A percentile compares a stretch with the other conserved stretches of the same genome.
These are phyloP conservation scores for Lophiotrema nucula DNA, from an alignment of 495 filamentous ascomycete genomes.

Conservation along the genomic window DNA sequence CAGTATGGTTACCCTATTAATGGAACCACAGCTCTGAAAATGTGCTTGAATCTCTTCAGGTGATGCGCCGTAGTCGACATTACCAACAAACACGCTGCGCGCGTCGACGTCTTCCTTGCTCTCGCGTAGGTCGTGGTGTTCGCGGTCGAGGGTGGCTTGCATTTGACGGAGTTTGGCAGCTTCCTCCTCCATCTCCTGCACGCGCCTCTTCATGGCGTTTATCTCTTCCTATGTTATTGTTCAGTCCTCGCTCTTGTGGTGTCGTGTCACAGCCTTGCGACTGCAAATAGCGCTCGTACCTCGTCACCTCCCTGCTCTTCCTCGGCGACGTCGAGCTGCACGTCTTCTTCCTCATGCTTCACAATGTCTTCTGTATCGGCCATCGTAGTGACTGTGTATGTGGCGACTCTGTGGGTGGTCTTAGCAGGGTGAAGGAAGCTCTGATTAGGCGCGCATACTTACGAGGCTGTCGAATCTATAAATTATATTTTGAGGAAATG, in stretches of 20 bases:
- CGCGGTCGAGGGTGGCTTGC: slow-evolving; percentile 85
- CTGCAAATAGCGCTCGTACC: slow-evolving; percentile 16
- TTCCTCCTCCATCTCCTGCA: slow-evolving; percentile 98
- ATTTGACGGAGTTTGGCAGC: slow-evolving; percentile 95
- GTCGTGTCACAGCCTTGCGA: not conserved
- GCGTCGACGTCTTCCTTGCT: slow-evolving; percentile 95
- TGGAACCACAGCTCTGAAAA: slow-evolving; percentile 95
- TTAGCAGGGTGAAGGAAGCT: not conserved
- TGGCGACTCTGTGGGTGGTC: not conserved
- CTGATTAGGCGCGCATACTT: slow-evolving; percentile 1
- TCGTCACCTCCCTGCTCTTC: slow-evolving; percentile 37
- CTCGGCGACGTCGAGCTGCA: slow-evolving; percentile 34
- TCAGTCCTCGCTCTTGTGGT: slow-evolving; percentile 4
- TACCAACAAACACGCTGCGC: slow-evolving; percentile 96
- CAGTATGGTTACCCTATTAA: slow-evolving; percentile 97
- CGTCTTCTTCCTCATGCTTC: slow-evolving; percentile 20
- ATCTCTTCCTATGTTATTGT: slow-evolving; percentile 73
- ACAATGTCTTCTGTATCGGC: slow-evolving; percentile 20
- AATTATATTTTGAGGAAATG: no score
- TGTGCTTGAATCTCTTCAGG: slow-evolving; percentile 99
- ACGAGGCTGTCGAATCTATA: slow-evolving; percentile 6
- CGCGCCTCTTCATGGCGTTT: slow-evolving; percentile 93
- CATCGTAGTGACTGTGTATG: slow-evolving; percentile 14
- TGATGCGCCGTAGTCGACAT: slow-evolving; percentile 96
- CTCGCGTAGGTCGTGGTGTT: slow-evolving; percentile 77